Conservation (phyloP, 768 basidiomycete genomes). For the Pisolithus sp. region DNA sequence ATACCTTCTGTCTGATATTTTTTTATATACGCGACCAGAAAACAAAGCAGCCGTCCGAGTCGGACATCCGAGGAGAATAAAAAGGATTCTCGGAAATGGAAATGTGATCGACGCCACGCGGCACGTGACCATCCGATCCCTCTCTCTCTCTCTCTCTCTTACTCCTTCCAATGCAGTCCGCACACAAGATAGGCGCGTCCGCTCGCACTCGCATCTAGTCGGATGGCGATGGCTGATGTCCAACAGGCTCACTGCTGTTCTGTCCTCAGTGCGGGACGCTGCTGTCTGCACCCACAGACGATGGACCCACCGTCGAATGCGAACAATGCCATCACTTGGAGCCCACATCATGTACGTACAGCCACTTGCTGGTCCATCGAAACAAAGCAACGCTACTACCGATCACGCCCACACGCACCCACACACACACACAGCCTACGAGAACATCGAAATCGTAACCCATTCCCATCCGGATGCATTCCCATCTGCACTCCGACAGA, state of each 20-base stretch:
- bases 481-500: slow-evolving; percentile 81
- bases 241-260: slow-evolving; percentile 82
- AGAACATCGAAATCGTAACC: slow-evolving; percentile 84
- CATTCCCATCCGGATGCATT: slow-evolving; percentile 92
- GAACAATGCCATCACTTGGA: slow-evolving; percentile 86
- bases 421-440: slow-evolving; percentile 58
- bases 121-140: neutral
- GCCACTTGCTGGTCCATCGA: neutral
- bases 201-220: neutral
- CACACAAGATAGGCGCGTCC: slow-evolving; percentile 44
- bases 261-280: slow-evolving; percentile 92
- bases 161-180: slow-evolving; percentile 20
- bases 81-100: neutral
- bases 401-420: neutral
- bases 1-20: neutral
- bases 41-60: too few relatives aligned
- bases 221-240: too few relatives aligned
- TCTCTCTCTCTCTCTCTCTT: too few relatives aligned
- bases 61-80: neutral
- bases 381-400: neutral
- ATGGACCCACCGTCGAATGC: slow-evolving; percentile 70
- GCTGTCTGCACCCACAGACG: slow-evolving; percentile 71
- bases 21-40: too few relatives aligned
- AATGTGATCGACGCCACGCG: neutral
- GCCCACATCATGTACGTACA: slow-evolving; percentile 75